Base-by-base conservation (phyloP, 164 flowering plant species). In the Vitis vinifera region DNA sequence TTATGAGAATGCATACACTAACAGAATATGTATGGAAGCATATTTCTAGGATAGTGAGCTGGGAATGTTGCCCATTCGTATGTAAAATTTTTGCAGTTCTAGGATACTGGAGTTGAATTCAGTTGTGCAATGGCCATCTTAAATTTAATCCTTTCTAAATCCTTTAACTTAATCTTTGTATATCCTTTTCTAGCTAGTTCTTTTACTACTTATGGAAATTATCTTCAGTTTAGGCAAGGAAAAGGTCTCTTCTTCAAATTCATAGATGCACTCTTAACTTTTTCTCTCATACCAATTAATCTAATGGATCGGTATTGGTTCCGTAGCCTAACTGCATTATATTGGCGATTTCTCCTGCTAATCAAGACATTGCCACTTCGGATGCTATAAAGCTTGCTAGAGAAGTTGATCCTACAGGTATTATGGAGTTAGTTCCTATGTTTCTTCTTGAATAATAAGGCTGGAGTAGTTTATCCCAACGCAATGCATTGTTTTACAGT, bases 311-410 rank as follows among this genome's bases (percentile, higher is more conserved):
- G 44, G 44, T 63, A 71, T 31, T 65, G 19, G 15, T 68, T 67
- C 64, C 80, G 82, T 68, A 91, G 97, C 98, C 98, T 23, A 93
- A 88, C 85, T 83, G 85, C 85, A 85, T 93, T 60, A 91, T 93
- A 58, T 73, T 93, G 73, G 98, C 98, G 71, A 91, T 93, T 71
- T 83, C 98, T 73, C 98, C 97, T 55, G 97, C 98, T 15, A 92
- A 92, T 81, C 98, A 92, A 83, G 98, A 92, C 81, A 91, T 92
- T 77, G 97, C 98, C 59, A 92, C 98, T 59, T 92, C 98, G 29
- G 98, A 92, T 80, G 97, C 98, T 53, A 92, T 92, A 48, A 92
- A 91, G 72, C 88, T 92, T 57, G 90, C 93, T 11, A 88, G 89
- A 76, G 98, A 92, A 79, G 98, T 92, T 66, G 98, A 92, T 75